phyloP scores from a whole-genome alignment of 1,284 basidiomycete species.

The Apiotrichum sp. region DNA sequence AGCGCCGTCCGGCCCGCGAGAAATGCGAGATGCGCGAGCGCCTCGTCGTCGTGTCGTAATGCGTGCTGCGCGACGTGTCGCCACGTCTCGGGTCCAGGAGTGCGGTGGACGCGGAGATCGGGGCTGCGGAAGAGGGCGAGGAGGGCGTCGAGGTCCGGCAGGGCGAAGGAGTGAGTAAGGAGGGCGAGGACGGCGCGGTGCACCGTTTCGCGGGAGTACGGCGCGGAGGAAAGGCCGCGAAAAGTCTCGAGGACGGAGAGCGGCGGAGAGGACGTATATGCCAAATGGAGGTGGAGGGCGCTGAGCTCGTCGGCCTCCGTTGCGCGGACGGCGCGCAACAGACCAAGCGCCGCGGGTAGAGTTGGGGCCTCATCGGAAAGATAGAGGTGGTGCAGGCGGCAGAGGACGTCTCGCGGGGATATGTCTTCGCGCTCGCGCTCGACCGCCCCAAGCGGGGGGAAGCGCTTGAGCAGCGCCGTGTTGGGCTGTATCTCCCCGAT shows the following conservation, averaged over 20 bases:
- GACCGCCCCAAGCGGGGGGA: background rate
- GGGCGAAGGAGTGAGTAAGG: conserved; percentile 1
- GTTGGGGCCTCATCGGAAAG: background rate
- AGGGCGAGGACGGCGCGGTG: conserved; percentile 13
- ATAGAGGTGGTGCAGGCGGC: conserved; percentile 6
- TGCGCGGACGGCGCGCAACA: background rate
- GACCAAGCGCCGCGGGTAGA: background rate
- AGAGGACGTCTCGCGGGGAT: background rate
- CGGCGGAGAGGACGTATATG: background rate
- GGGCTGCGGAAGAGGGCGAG: background rate
- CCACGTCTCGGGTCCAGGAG: conserved; percentile 27
- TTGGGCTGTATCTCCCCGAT: background rate
- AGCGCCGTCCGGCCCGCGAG: background rate
- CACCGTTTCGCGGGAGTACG: conserved; percentile 13
- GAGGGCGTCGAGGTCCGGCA: background rate
- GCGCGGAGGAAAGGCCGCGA: background rate
- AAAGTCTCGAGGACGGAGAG: background rate
- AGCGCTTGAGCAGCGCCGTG: background rate
- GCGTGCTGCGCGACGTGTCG: conserved; percentile 19
- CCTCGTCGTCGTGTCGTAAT: conserved; percentile 3
- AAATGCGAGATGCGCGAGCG: conserved; percentile 1
- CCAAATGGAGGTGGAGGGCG: conserved; percentile 1
- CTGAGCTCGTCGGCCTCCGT: background rate
- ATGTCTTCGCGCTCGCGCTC: background rate
- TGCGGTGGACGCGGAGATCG: conserved; percentile 1